Percentiles rank a stretch among this genome's conserved stretches.
phyloP scores from a whole-genome alignment of 2,329 filamentous ascomycete genomes.

The Cladosporium sp. region DNA sequence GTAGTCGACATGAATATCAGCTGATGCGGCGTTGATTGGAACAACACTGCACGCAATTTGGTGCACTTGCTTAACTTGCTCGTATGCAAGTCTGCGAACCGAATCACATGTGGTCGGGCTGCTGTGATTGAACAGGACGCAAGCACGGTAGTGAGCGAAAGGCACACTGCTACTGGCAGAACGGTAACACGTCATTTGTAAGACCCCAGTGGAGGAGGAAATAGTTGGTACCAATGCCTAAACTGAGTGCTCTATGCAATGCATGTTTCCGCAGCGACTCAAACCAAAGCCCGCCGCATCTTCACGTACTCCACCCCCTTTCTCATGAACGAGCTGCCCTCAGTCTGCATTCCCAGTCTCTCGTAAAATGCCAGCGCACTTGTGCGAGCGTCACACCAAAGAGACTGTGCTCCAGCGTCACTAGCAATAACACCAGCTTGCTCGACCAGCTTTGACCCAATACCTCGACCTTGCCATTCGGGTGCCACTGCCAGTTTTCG shows the following conservation, averaged over 20 bases:
- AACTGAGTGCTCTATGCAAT: neutral
- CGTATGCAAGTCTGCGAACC: neutral
- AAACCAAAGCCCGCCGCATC: neutral
- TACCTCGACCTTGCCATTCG: neutral
- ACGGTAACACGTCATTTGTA: neutral
- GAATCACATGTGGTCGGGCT: neutral
- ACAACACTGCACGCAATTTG: neutral
- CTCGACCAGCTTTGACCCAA: neutral
- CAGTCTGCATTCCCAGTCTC: neutral
- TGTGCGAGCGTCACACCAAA: neutral
- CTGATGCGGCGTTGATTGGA: neutral
- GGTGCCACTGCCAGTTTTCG: neutral
- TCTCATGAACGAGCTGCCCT: neutral
- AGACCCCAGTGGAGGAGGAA: neutral
- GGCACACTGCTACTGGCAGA: neutral
- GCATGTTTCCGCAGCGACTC: neutral
- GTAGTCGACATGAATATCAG: neutral
- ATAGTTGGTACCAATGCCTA: neutral
- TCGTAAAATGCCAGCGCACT: neutral
- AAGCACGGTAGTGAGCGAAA: neutral
- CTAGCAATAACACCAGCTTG: neutral
- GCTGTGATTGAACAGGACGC: neutral
- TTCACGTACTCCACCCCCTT: slow-evolving; percentile 1
- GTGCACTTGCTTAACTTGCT: neutral
- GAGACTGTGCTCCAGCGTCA: neutral